Percentiles rank a stretch among this genome's conserved stretches.
These are phyloP conservation scores for Hypoxylon sp. DNA, from an alignment of 2,329 filamentous ascomycete species.

Conservation along the genomic window DNA sequence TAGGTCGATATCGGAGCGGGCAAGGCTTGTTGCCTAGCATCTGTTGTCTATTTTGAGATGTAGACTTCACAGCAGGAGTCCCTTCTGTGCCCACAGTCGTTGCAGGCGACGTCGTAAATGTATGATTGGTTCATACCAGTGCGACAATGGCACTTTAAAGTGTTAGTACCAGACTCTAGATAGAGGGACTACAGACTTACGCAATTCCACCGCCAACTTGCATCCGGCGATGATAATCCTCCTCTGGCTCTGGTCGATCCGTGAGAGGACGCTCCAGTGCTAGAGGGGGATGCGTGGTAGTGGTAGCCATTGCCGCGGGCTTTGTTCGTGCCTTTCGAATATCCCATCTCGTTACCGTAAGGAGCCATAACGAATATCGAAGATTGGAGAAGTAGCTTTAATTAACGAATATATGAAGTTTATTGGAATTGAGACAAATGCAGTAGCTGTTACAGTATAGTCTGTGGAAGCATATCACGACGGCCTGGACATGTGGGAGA, in stretches of 20 bases:
- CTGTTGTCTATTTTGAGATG: slow-evolving; percentile 15
- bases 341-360: neutral
- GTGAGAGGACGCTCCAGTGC: neutral
- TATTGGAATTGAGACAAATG: neutral
- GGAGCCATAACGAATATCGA: slow-evolving; percentile 3
- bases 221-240: neutral
- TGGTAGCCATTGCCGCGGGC: neutral
- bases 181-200: slow-evolving; percentile 27
- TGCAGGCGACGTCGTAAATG: slow-evolving; percentile 25
- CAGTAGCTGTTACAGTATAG: neutral
- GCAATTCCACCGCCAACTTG: slow-evolving; percentile 47
- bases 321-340: neutral
- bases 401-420: neutral
- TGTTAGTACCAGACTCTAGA: slow-evolving; percentile 28
- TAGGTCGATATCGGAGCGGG: neutral
- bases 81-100: slow-evolving; percentile 28
- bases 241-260: neutral
- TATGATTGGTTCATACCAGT: slow-evolving; percentile 37
- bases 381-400: neutral
- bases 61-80: slow-evolving; percentile 25
- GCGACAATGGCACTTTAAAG: slow-evolving; percentile 40
- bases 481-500: neutral
- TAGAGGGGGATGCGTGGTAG: neutral
- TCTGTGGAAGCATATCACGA: neutral
- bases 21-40: slow-evolving; percentile 2